Percentiles rank a stretch among this genome's conserved stretches.
phyloP scores from a whole-genome alignment of 257 asterid genomes.

The Solanum pimpinellifolium region DNA sequence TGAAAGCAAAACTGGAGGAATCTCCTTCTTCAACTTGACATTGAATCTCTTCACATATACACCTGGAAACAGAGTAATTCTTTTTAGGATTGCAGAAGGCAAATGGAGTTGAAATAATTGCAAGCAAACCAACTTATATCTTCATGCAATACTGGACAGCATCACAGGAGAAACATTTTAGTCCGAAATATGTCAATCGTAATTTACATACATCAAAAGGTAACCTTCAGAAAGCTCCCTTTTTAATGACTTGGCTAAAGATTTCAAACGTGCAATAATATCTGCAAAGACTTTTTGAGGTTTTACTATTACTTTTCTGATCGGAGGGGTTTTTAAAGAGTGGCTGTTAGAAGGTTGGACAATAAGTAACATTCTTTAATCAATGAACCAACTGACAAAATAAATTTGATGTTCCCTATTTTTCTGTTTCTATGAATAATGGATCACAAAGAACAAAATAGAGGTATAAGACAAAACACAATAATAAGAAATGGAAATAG shows the following conservation, averaged over 20 bases:
- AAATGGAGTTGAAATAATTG: not conserved
- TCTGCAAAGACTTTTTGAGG: not conserved
- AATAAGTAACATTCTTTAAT: not conserved
- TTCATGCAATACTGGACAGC: not conserved
- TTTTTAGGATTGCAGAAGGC: not conserved
- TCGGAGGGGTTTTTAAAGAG: not conserved
- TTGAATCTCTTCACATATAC: slow-evolving; percentile 45
- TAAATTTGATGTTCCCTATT: not conserved
- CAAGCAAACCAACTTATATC: not conserved
- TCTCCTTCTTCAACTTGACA: slow-evolving; percentile 29
- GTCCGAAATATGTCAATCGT: not conserved
- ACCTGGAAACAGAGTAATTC: slow-evolving; percentile 42
- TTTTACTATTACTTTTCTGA: not conserved
- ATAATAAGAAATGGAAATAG: not conserved
- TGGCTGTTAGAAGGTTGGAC: not conserved
- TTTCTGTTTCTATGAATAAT: not conserved
- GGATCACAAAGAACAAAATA: not conserved
- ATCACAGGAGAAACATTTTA: not conserved
- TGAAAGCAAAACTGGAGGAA: slow-evolving; percentile 51
- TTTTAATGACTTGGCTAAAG: not conserved
- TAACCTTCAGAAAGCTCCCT: not conserved
- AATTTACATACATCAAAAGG: not conserved
- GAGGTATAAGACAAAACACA: not conserved
- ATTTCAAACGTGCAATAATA: not conserved
- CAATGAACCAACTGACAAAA: not conserved